Percentiles rank a stretch among this genome's conserved stretches.
Conservation (phyloP, 2,329 filamentous ascomycete genomes). For the Exophiala lecanii-corni region DNA sequence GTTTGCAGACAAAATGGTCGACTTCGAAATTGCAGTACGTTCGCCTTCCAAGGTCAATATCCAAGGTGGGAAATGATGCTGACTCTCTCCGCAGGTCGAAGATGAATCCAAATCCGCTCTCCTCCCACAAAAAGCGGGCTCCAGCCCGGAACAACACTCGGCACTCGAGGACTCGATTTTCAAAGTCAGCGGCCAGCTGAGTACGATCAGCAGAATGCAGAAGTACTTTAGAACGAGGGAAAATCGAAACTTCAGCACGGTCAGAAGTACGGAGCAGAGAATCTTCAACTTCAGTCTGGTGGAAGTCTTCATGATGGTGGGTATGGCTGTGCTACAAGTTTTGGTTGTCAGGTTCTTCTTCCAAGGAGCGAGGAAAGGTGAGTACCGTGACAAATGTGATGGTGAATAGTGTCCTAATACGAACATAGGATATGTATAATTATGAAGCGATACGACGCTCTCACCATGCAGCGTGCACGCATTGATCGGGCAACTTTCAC, state of each 20-base stretch:
- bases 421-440: too few species aligned
- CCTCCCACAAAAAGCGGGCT: conserved; percentile 83
- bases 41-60: too few species aligned
- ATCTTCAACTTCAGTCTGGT: conserved; percentile 98
- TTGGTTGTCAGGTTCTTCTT: conserved; percentile 99
- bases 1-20: conserved; percentile 93
- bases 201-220: conserved; percentile 91
- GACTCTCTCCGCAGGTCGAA: conserved; percentile 63
- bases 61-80: too few species aligned
- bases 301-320: conserved; percentile 84
- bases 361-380: conserved; percentile 71
- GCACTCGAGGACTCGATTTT: conserved; percentile 89
- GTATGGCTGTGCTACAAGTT: conserved; percentile 93
- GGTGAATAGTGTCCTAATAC: too few species aligned
- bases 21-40: conserved; percentile 91
- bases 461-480: too few species aligned
- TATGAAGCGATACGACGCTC: too few species aligned
- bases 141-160: conserved; percentile 81
- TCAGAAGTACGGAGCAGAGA: conserved; percentile 87
- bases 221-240: conserved; percentile 99
- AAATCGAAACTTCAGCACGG: conserved; percentile 98
- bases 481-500: too few species aligned
- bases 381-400: conserved; percentile 6
- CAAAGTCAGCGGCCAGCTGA: conserved; percentile 88
- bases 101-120: conserved; percentile 70